Conservation (phyloP, 2,329 filamentous ascomycete genomes). For the Tolypocladium nubicola region DNA sequence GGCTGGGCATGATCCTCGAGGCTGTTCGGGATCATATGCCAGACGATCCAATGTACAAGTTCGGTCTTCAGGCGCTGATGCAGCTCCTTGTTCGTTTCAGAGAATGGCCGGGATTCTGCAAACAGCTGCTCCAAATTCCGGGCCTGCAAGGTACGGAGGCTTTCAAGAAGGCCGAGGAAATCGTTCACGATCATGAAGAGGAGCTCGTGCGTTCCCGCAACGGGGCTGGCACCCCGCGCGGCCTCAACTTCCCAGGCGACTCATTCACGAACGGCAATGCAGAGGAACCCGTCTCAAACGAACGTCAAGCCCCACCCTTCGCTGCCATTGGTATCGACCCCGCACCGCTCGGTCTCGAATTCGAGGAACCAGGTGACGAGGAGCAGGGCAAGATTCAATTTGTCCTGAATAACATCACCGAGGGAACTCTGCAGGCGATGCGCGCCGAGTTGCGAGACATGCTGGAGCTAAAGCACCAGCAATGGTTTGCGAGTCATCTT, state of each 20-base stretch:
- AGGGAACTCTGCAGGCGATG: conserved; percentile 77
- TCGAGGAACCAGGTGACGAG: conserved; percentile 75
- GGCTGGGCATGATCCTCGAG: conserved; percentile 96
- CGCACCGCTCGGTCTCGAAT: conserved; percentile 49
- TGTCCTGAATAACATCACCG: conserved; percentile 91
- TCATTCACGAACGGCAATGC: conserved; percentile 57
- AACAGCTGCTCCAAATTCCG: conserved; percentile 70
- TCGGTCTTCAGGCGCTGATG: conserved; percentile 87
- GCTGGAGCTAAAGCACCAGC: conserved; percentile 71
- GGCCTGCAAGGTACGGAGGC: conserved; percentile 78
- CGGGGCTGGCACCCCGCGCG: conserved; percentile 28
- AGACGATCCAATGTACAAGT: conserved; percentile 93
- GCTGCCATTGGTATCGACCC: conserved; percentile 67
- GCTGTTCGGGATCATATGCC: conserved; percentile 77
- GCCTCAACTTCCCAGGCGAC: conserved; percentile 31
- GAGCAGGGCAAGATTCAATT: conserved; percentile 91
- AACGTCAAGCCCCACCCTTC: conserved; percentile 62
- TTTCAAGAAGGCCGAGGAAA: conserved; percentile 71
- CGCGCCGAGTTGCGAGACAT: conserved; percentile 71
- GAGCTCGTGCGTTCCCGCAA: conserved; percentile 47
- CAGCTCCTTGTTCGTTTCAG: conserved; percentile 73
- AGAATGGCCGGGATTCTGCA: conserved; percentile 95
- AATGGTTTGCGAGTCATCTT: conserved; percentile 93
- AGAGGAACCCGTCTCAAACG: conserved; percentile 49
- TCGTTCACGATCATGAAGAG: conserved; percentile 58